Conservation (phyloP, 1,284 basidiomycete species). For the Athelia sp. region DNA sequence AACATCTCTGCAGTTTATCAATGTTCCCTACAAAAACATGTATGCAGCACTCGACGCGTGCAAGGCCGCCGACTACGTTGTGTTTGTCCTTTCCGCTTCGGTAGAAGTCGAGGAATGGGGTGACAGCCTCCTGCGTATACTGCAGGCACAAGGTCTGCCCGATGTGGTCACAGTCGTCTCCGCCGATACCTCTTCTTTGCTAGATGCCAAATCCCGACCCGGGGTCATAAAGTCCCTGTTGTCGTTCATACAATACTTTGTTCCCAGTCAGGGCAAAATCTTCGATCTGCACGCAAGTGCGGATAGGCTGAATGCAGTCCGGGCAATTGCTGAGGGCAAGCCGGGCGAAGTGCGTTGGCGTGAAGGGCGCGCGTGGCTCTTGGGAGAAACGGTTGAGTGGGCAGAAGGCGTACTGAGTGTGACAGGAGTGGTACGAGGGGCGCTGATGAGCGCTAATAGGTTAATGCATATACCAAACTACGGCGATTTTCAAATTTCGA, state of each 20-base stretch:
- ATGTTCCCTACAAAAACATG: conserved; percentile 64
- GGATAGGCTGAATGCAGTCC: conserved; percentile 67
- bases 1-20: conserved; percentile 84
- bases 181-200: conserved; percentile 28
- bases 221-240: conserved; percentile 81
- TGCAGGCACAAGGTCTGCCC: conserved; percentile 79
- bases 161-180: conserved; percentile 64
- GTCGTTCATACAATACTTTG: conserved; percentile 94
- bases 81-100: conserved; percentile 78
- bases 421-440: conserved; percentile 83
- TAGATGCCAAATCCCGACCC: conserved; percentile 58
- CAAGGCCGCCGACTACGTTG: conserved; percentile 88
- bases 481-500: conserved; percentile 85
- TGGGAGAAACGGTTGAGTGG: conserved; percentile 70
- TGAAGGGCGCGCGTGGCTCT: conserved; percentile 75
- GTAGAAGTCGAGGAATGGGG: conserved; percentile 86
- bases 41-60: conserved; percentile 85
- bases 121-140: conserved; percentile 84
- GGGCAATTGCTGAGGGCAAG: conserved; percentile 76
- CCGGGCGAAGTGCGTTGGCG: conserved; percentile 78
- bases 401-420: conserved; percentile 62
- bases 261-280: conserved; percentile 72
- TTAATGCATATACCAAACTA: conserved; percentile 86
- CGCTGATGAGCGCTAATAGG: conserved; percentile 76
- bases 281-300: conserved; percentile 58